Percentiles rank a stretch among this genome's conserved stretches.
These are phyloP conservation scores for Trichoderma breve DNA, from an alignment of 2,329 filamentous ascomycete species.

Conservation along the genomic window DNA sequence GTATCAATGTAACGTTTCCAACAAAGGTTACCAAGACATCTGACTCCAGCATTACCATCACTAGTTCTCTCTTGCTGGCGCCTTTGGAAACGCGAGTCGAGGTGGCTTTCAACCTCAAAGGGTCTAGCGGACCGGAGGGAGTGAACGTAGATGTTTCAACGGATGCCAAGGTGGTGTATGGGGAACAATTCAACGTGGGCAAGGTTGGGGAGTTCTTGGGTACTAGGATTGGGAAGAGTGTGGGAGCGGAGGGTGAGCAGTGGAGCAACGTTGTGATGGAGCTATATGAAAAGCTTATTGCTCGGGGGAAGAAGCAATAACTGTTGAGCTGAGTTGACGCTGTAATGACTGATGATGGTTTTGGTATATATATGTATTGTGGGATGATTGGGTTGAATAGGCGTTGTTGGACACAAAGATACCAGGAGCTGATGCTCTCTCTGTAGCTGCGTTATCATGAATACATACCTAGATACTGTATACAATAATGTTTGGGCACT, in stretches of 20 bases:
- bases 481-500: neutral
- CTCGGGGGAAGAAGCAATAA: constrained; percentile 51
- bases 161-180: constrained; percentile 67
- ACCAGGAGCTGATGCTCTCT: constrained; percentile 17
- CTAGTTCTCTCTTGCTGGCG: constrained; percentile 59
- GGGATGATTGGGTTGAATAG: constrained; percentile 11
- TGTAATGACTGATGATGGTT: constrained; percentile 32
- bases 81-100: constrained; percentile 68
- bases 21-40: constrained; percentile 62
- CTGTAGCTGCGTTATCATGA: neutral
- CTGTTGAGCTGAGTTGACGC: constrained; percentile 15
- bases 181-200: constrained; percentile 71
- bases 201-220: constrained; percentile 73
- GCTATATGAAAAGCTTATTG: constrained; percentile 54
- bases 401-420: constrained; percentile 21
- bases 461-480: neutral
- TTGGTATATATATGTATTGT: constrained; percentile 21
- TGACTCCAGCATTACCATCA: constrained; percentile 64
- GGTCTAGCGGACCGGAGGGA: constrained; percentile 45
- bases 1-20: constrained; percentile 62
- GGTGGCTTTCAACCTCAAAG: constrained; percentile 55
- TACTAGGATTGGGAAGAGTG: constrained; percentile 48
- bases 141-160: constrained; percentile 55
- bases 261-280: constrained; percentile 59
- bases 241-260: constrained; percentile 35